These are phyloP conservation scores for Kondoa malvinella DNA, from an alignment of 768 basidiomycete genomes.

Conservation along the genomic window DNA sequence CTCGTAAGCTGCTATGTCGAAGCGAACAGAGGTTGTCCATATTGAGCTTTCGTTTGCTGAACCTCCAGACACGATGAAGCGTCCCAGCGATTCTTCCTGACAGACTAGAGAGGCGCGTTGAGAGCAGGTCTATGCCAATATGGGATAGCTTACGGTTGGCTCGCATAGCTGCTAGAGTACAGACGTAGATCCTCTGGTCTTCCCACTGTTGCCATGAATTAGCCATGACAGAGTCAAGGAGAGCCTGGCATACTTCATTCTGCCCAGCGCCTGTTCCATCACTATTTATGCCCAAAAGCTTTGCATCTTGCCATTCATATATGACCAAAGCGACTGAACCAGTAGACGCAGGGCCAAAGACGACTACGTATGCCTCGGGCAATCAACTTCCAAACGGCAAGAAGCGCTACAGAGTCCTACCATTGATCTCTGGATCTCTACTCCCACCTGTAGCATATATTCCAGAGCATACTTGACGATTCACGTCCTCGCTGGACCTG, in stretches of 20 bases:
- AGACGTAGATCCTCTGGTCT: conserved; percentile 73
- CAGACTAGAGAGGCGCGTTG: conserved; percentile 38
- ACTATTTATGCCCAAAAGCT: conserved; percentile 49
- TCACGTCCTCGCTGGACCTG: neutral
- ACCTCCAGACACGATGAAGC: conserved; percentile 64
- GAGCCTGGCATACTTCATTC: conserved; percentile 26
- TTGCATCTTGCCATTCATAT: conserved; percentile 83
- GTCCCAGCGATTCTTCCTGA: conserved; percentile 51
- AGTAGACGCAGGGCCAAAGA: neutral
- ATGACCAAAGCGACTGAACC: conserved; percentile 73
- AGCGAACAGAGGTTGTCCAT: conserved; percentile 62
- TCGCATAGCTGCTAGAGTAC: conserved; percentile 62
- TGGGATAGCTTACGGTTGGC: conserved; percentile 36
- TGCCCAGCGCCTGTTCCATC: conserved; percentile 18
- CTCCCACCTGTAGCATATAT: conserved; percentile 16
- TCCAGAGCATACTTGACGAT: conserved; percentile 12
- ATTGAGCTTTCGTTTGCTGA: conserved; percentile 58
- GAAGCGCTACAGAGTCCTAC: neutral
- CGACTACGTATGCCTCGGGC: neutral
- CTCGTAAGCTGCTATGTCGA: conserved; percentile 31
- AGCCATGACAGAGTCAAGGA: conserved; percentile 20
- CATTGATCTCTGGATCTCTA: conserved; percentile 17
- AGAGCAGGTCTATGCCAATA: no score
- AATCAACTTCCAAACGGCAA: neutral
- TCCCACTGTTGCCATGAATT: conserved; percentile 3